phyloP scores from a whole-genome alignment of 768 basidiomycete species.

The Cubamyces sp. region DNA sequence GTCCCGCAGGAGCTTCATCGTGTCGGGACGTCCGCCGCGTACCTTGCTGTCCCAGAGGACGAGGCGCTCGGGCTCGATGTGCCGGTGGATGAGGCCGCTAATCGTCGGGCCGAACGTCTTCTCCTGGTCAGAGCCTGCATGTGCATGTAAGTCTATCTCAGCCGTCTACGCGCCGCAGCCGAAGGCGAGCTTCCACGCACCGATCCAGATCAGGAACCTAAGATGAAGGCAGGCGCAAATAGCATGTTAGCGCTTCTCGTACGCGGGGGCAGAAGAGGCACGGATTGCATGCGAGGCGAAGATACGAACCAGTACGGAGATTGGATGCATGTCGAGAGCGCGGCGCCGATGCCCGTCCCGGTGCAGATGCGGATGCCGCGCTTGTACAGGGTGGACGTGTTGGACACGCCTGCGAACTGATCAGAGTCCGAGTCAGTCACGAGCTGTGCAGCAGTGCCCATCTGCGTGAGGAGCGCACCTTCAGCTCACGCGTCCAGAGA shows the following conservation, averaged over 20 bases:
- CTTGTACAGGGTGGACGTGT: constrained; percentile 78
- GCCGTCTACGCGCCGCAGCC: constrained; percentile 18
- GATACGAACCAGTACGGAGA: constrained; percentile 64
- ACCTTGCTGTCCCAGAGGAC: constrained; percentile 79
- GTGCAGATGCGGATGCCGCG: constrained; percentile 83
- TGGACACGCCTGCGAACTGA: constrained; percentile 79
- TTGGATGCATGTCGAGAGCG: constrained; percentile 78
- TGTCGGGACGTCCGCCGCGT: constrained; percentile 75
- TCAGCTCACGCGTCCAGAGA: constrained; percentile 80
- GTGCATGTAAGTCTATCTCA: constrained; percentile 25
- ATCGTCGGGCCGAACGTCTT: constrained; percentile 86
- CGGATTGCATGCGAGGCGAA: too few species aligned
- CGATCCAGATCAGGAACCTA: constrained; percentile 82
- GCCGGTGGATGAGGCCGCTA: constrained; percentile 68
- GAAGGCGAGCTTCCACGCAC: constrained; percentile 38
- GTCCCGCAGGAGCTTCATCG: constrained; percentile 76
- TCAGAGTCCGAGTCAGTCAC: constrained; percentile 7
- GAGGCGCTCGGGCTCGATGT: constrained; percentile 74
- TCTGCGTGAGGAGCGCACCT: constrained; percentile 47
- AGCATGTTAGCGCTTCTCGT: constrained; percentile 8
- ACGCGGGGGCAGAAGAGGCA: constrained; percentile 4
- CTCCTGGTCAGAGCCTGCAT: constrained; percentile 74
- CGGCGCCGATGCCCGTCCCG: constrained; percentile 80
- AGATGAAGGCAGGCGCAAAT: neutral
- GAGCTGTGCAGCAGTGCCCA: neutral